Evolutionary conservation across 176 grass and related monocot species (phyloP).

Genomic region (Aechmea fasciata): DNA sequence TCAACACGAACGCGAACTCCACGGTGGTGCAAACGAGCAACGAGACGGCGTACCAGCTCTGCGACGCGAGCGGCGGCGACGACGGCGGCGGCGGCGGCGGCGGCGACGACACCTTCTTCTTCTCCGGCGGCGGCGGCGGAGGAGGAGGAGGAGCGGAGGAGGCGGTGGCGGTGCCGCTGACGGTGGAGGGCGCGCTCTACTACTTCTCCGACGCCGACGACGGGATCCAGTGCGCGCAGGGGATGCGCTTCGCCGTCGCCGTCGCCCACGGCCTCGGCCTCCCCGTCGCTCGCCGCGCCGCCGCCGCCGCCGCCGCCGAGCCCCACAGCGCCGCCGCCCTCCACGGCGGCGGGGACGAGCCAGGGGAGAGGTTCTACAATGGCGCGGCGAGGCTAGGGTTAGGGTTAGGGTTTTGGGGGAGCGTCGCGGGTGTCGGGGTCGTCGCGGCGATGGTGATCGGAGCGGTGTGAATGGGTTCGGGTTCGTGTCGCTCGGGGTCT

Average conservation of each 20-base stretch:
- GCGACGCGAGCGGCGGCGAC: slow-evolving; percentile 34
- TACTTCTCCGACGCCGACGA: slow-evolving; percentile 56
- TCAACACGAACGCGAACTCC: slow-evolving; percentile 71
- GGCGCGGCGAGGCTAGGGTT: not conserved
- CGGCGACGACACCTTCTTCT: slow-evolving; percentile 23
- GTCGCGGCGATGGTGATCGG: not conserved
- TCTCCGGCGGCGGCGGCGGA: slow-evolving; percentile 18
- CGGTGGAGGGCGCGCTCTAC: slow-evolving; percentile 46
- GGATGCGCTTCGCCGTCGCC: slow-evolving; percentile 45
- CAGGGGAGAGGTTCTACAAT: not conserved
- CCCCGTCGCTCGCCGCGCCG: slow-evolving; percentile 23
- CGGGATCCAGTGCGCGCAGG: slow-evolving; percentile 50
- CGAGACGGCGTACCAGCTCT: slow-evolving; percentile 39
- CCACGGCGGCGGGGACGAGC: not conserved
- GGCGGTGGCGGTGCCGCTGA: slow-evolving; percentile 27
- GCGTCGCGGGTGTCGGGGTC: not conserved
- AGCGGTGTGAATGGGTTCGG: slow-evolving; percentile 1
- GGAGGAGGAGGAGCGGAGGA: not conserved
- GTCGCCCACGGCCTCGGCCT: slow-evolving; percentile 37
- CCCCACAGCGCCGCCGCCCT: slow-evolving; percentile 21
- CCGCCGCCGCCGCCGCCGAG: slow-evolving; percentile 22
- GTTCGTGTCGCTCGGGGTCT: too few species aligned
- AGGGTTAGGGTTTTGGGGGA: not conserved
- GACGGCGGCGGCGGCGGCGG: slow-evolving; percentile 29
- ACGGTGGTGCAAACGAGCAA: slow-evolving; percentile 51